Percentiles rank a stretch among this genome's conserved stretches.
These are phyloP conservation scores for Ocimum tenuiflorum DNA, from an alignment of 257 asterid genomes.

Conservation along the genomic window DNA sequence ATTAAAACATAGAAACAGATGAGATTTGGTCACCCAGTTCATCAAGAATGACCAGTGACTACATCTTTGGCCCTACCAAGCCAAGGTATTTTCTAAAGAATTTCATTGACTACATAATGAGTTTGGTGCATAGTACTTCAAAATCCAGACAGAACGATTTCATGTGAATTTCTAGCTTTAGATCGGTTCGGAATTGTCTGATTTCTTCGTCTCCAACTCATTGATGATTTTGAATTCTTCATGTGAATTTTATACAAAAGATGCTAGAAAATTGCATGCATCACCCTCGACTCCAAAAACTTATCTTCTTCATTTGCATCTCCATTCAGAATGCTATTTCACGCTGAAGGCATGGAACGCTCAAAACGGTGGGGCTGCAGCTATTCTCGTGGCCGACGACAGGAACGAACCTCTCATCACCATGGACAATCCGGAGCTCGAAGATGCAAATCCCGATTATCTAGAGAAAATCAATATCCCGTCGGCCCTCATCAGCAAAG, in stretches of 20 bases:
- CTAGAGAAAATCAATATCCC: constrained; percentile 73
- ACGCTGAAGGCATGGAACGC: constrained; percentile 93
- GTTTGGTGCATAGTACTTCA: too few species aligned
- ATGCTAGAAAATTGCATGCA: too few species aligned
- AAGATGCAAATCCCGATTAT: constrained; percentile 52
- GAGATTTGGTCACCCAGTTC: too few species aligned
- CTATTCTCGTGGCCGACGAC: constrained; percentile 85
- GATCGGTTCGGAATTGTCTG: not conserved
- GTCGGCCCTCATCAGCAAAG: constrained; percentile 74
- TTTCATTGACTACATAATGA: too few species aligned
- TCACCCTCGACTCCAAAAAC: not conserved
- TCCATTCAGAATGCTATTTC: constrained; percentile 72
- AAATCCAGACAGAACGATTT: not conserved
- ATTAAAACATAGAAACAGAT: too few species aligned
- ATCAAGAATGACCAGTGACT: too few species aligned
- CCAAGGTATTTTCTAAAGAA: too few species aligned
- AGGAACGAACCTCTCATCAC: constrained; percentile 70
- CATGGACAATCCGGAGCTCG: constrained; percentile 90
- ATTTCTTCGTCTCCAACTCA: too few species aligned
- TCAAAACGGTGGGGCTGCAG: constrained; percentile 93
- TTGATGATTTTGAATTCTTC: not conserved
- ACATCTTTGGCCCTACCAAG: too few species aligned
- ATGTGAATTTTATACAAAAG: not conserved
- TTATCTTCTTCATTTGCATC: constrained; percentile 14
- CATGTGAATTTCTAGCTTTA: not conserved